Evolutionary conservation across 768 basidiomycete species (phyloP), one percentile per base, ranked within the genome.

Genomic region (Russula abietina): DNA sequence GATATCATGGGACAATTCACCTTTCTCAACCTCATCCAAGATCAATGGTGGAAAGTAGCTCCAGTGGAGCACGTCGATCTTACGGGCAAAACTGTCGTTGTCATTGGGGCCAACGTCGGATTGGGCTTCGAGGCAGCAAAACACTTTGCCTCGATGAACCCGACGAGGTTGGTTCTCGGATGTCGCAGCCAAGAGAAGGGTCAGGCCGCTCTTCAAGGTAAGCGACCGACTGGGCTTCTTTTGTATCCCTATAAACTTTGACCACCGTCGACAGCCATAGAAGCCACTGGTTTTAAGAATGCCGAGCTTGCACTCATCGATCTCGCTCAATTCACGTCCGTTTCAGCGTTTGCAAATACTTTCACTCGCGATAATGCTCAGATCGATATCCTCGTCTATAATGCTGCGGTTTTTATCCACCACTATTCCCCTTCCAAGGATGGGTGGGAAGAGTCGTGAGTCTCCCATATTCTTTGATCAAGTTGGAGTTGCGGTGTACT

Each of bases 351-450:
- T n/a, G n/a, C n/a, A n/a, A n/a, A n/a, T n/a, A n/a, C 41, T 16
- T 69, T 70, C 32, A 62, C 66, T 48, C 64, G 60, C 24, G 73
- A 70, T 7, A 67, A 59, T 30, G 65, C 58, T 16, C 65, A 67
- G n/a, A 67, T 75, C 6, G 73, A 74, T 30, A 65, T 73, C 41
- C 63, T 74, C 41, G 65, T 73, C 22, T 59, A 59, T n/a, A 74
- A 73, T 53, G 73, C 73, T 1, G 38, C 73, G 56, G 2, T 59
- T 72, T 24, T 58, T 50, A 14, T 26, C 17, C 4, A 3, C 11
- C 69, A 71, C 17, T 73, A 73, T 51, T 71, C 74, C 19, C 8
- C 38, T 39, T 73, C 74, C 2, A 24, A 28, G 1, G 74, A 75
- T 33, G 72, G 69, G 0, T 75, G 69, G 68, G 74, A 74, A 60